Conservation (phyloP, 2,329 filamentous ascomycete species). For the Arthrobotrys entomopaga region DNA sequence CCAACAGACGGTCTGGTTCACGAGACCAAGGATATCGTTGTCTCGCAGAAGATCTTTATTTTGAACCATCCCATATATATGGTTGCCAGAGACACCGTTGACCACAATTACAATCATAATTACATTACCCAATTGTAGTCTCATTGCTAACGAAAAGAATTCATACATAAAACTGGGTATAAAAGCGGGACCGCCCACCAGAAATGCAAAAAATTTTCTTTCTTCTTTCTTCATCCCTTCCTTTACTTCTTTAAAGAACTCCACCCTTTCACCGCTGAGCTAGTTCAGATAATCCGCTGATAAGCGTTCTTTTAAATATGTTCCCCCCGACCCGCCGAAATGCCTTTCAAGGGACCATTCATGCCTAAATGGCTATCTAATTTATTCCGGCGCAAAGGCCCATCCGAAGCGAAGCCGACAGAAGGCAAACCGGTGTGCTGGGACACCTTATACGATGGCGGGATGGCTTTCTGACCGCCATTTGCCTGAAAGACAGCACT, state of each 20-base stretch:
- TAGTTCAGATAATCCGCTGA: conserved; percentile 3
- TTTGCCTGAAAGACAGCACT: conserved; percentile 7
- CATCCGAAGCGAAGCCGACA: not conserved
- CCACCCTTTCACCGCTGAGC: conserved; percentile 1
- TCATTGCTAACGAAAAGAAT: no score
- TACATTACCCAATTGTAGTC: conserved; percentile 8
- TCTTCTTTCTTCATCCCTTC: not conserved
- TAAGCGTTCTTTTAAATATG: not conserved
- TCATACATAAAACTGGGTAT: conserved; percentile 2
- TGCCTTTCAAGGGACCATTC: not conserved
- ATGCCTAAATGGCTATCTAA: conserved; percentile 6
- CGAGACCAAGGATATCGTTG: not conserved
- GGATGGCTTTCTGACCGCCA: conserved; percentile 9
- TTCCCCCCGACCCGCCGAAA: conserved; percentile 6
- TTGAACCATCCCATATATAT: not conserved
- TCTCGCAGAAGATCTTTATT: not conserved
- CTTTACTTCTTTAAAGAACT: conserved; percentile 7
- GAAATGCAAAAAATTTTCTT: conserved; percentile 12
- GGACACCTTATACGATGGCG: not conserved
- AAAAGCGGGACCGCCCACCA: not conserved
- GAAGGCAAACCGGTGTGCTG: no score
- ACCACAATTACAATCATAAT: not conserved
- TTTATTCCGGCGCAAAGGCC: conserved; percentile 1
- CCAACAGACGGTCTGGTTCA: not conserved
- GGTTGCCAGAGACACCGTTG: not conserved